Conservation (phyloP, 257 asterid species). For the Coffea eugenioides region DNA sequence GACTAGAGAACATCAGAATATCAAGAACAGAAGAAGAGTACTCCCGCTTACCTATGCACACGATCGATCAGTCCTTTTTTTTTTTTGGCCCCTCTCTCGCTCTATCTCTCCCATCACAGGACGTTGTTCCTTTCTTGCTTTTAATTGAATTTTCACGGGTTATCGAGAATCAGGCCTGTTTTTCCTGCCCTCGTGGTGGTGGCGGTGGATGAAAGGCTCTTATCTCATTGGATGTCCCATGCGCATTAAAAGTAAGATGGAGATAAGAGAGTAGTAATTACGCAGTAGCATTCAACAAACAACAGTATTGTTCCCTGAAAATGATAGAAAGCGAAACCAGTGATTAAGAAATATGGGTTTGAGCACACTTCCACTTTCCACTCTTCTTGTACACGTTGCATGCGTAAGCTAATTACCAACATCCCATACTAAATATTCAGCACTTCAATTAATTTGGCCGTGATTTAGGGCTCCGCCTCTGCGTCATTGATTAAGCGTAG, state of each 20-base stretch:
- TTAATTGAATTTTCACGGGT: background rate
- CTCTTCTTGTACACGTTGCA: background rate
- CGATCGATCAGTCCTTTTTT: no score
- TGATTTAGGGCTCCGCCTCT: conserved; percentile 9
- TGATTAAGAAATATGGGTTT: background rate
- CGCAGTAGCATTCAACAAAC: no score
- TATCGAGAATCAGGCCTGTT: background rate
- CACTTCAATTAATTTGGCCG: conserved; percentile 10
- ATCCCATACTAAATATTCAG: background rate
- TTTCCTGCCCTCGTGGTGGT: background rate
- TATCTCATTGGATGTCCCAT: background rate
- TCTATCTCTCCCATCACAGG: background rate
- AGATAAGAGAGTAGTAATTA: background rate
- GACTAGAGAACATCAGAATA: background rate
- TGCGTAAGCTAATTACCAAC: background rate
- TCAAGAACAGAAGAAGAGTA: no score
- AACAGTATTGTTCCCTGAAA: conserved; percentile 7
- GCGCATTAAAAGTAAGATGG: conserved; percentile 2
- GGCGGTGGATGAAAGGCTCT: conserved; percentile 8
- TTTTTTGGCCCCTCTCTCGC: background rate
- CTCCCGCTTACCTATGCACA: no score
- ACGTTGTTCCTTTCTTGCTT: background rate
- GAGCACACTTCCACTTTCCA: background rate
- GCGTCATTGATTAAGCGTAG: background rate
- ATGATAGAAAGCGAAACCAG: conserved; percentile 3